These are phyloP conservation scores for Phytophthora uliginosa DNA, from an alignment of 352 stramenopile genomes.

Conservation along the genomic window DNA sequence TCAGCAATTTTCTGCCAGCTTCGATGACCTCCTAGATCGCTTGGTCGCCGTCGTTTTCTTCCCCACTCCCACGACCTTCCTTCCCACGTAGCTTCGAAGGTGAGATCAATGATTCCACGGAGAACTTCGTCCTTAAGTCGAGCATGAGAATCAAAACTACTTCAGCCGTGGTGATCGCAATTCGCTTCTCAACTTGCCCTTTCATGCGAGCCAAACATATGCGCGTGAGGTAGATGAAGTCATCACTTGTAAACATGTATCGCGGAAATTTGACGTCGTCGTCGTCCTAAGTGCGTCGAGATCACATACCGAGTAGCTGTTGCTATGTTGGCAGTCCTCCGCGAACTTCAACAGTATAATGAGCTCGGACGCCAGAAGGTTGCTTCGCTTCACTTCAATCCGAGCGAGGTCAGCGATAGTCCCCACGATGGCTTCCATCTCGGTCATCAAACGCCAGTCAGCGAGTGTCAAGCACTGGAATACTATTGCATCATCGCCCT, in stretches of 20 bases:
- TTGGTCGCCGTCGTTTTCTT: background rate
- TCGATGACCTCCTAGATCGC: background rate
- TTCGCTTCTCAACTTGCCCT: background rate
- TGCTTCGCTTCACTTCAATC: slow-evolving; percentile 16
- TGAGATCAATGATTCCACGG: background rate
- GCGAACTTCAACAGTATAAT: slow-evolving; percentile 14
- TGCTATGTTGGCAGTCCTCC: background rate
- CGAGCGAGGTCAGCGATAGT: slow-evolving; percentile 6
- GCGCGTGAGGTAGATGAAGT: background rate
- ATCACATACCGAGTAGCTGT: background rate
- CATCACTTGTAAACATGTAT: background rate
- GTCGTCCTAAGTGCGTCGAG: background rate
- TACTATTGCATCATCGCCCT: too few species aligned
- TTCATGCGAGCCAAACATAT: slow-evolving; percentile 2
- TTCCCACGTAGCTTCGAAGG: background rate
- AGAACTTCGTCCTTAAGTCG: slow-evolving; percentile 8
- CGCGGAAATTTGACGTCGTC: slow-evolving; percentile 1
- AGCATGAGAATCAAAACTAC: slow-evolving; percentile 7
- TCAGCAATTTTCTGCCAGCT: background rate
- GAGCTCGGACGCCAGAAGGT: slow-evolving; percentile 8
- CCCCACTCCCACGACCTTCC: too few species aligned
- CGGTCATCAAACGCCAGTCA: background rate
- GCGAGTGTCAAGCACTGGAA: too few species aligned
- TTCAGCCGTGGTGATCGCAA: background rate
- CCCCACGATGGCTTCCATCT: slow-evolving; percentile 10